phyloP scores from a whole-genome alignment of 768 basidiomycete genomes.

The Naematelia encephala region DNA sequence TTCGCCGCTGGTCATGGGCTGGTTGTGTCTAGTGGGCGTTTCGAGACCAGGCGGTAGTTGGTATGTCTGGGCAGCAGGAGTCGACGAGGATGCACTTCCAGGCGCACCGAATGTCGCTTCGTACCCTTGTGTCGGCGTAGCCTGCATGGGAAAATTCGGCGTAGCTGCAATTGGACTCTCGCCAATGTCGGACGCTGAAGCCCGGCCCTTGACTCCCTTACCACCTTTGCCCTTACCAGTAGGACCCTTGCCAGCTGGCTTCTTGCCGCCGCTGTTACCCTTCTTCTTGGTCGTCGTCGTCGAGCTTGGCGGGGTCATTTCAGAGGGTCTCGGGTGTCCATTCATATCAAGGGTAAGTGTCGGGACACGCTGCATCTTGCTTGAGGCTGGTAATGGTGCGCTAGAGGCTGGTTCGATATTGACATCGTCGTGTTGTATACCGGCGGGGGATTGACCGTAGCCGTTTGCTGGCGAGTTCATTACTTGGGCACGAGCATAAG shows the following conservation, averaged over 20 bases:
- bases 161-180: neutral
- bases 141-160: neutral
- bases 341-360: neutral
- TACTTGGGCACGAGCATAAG: constrained; percentile 1
- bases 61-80: neutral
- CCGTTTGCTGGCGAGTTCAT: neutral
- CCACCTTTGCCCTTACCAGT: neutral
- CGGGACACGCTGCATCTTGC: neutral
- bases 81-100: neutral
- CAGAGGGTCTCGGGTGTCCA: neutral
- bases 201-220: neutral
- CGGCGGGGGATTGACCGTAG: neutral
- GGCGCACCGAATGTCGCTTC: neutral
- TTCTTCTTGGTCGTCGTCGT: neutral
- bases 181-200: neutral
- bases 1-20: neutral
- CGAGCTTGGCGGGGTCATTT: neutral
- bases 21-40: neutral
- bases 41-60: neutral
- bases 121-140: neutral
- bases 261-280: neutral
- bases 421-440: neutral
- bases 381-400: neutral
- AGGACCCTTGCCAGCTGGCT: neutral
- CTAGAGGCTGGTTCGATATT: neutral